phyloP scores from a whole-genome alignment of 2,329 filamentous ascomycete genomes.

The Hypoxylon sp. region DNA sequence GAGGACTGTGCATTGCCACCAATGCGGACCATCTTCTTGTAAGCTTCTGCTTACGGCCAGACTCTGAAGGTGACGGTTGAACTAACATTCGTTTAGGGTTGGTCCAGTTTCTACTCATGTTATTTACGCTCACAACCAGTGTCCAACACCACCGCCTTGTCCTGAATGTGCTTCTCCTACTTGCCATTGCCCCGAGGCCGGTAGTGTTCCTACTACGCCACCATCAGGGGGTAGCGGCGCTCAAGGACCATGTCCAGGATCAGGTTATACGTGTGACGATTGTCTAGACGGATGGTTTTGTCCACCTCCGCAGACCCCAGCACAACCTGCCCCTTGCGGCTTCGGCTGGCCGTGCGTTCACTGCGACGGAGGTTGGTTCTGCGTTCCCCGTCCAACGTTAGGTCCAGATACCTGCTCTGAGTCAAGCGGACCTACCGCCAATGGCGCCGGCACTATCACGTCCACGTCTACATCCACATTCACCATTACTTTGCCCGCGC shows the following conservation, averaged over 20 bases:
- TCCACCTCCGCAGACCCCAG: conserved; percentile 52
- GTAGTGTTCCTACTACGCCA: conserved; percentile 19
- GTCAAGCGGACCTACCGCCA: conserved; percentile 29
- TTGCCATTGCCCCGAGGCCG: conserved; percentile 38
- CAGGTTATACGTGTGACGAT: conserved; percentile 53
- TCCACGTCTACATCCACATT: conserved; percentile 23
- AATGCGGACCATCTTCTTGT: conserved; percentile 32
- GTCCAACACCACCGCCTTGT: conserved; percentile 35
- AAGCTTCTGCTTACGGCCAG: conserved; percentile 2
- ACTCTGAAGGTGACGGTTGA: neutral
- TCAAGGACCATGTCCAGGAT: conserved; percentile 52
- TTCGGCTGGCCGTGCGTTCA: conserved; percentile 54
- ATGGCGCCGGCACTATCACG: conserved; percentile 25
- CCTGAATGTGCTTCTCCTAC: conserved; percentile 37
- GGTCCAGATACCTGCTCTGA: conserved; percentile 32
- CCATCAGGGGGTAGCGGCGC: conserved; percentile 30
- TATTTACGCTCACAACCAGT: conserved; percentile 19
- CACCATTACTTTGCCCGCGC: conserved; percentile 4
- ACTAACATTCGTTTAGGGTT: conserved; percentile 25
- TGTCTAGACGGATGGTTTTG: conserved; percentile 55
- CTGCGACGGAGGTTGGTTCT: conserved; percentile 54
- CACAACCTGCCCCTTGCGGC: conserved; percentile 52
- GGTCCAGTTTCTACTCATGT: conserved; percentile 39
- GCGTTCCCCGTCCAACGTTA: conserved; percentile 47
- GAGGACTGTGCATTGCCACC: conserved; percentile 15